Percentiles rank a stretch among this genome's conserved stretches.
Evolutionary conservation across 306 rosid genomes (phyloP).

Genomic region (Cicer bijugum): DNA sequence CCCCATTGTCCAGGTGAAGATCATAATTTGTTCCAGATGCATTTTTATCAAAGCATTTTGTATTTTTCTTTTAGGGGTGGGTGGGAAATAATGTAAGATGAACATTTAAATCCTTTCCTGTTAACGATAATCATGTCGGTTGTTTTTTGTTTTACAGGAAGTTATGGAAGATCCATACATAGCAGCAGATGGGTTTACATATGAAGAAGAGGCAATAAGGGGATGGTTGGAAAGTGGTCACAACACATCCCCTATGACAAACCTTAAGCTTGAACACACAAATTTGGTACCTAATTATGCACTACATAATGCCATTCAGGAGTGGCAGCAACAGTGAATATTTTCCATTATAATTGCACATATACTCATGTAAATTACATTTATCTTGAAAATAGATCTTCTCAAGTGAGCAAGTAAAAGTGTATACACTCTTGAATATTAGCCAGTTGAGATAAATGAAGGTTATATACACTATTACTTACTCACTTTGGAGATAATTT

Average conservation of each 20-base stretch:
- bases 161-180: conserved; percentile 86
- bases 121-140: conserved; percentile 18
- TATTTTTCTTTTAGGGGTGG: conserved; percentile 12
- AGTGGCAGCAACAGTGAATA: conserved; percentile 75
- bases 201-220: conserved; percentile 85
- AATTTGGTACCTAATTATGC: conserved; percentile 87
- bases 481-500: conserved; percentile 24
- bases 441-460: background rate
- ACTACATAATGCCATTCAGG: conserved; percentile 83
- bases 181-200: conserved; percentile 97
- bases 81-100: background rate
- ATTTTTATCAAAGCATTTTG: conserved; percentile 13
- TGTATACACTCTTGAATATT: conserved; percentile 32
- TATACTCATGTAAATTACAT: conserved; percentile 29
- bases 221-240: conserved; percentile 94
- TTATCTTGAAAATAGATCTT: background rate
- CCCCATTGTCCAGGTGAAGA: conserved; percentile 89
- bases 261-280: conserved; percentile 85
- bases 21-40: conserved; percentile 35
- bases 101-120: conserved; percentile 21
- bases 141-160: conserved; percentile 69
- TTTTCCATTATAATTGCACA: conserved; percentile 44
- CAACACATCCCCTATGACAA: conserved; percentile 95
- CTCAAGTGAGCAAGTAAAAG: conserved; percentile 40
- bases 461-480: conserved; percentile 15